phyloP scores from a whole-genome alignment of 768 basidiomycete species.

The Leccinum broughii region DNA sequence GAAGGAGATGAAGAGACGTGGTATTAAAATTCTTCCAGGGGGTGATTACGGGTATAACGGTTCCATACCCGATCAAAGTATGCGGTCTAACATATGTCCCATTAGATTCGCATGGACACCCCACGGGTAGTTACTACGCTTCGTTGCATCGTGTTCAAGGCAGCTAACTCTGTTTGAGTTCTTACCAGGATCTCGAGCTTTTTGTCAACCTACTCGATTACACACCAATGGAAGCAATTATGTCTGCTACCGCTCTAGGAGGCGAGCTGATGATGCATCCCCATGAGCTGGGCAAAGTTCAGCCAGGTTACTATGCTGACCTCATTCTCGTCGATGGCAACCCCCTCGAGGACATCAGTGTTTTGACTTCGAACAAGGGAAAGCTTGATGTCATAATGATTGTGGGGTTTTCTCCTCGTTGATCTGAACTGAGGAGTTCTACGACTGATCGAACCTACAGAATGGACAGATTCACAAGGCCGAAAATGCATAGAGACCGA shows the following conservation, averaged over 20 bases:
- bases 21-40: slow-evolving; percentile 38
- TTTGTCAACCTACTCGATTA: slow-evolving; percentile 37
- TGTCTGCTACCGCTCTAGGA: slow-evolving; percentile 37
- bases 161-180: slow-evolving; percentile 19
- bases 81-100: background rate
- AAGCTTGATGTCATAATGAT: slow-evolving; percentile 38
- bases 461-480: slow-evolving; percentile 30
- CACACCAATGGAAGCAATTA: slow-evolving; percentile 39
- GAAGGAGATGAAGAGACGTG: slow-evolving; percentile 38
- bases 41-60: slow-evolving; percentile 37
- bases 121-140: slow-evolving; percentile 23
- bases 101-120: slow-evolving; percentile 34
- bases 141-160: background rate
- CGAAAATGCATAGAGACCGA: slow-evolving; percentile 1
- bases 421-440: background rate
- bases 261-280: slow-evolving; percentile 39
- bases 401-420: slow-evolving; percentile 20
- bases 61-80: background rate
- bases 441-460: slow-evolving; percentile 9
- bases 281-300: slow-evolving; percentile 38
- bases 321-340: slow-evolving; percentile 38
- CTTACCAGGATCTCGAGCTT: slow-evolving; percentile 38
- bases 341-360: slow-evolving; percentile 36
- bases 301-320: slow-evolving; percentile 39
- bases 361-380: slow-evolving; percentile 31